Evolutionary conservation across 192 early-diverging fungal genomes (phyloP), one percentile per base, ranked within the genome.

Genomic region (Backusella australiensis): DNA sequence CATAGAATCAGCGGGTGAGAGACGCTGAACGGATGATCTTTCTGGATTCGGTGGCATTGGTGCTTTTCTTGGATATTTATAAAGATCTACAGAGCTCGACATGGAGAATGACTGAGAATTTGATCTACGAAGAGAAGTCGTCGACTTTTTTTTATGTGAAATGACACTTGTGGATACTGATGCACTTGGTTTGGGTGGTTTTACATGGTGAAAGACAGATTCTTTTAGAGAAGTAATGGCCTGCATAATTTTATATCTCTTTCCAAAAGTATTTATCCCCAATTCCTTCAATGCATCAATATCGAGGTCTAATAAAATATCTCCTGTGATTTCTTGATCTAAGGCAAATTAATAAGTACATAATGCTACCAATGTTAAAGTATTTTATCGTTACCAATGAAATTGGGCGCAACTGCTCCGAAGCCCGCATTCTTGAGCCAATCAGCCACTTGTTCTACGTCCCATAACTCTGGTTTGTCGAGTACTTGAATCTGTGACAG

Each of bases 281-380:
- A 94, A 71, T 67, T 94, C 91, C 69, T 91, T 90, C 9, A 94
- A 78, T 17, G 86, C 83, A 41, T 87, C 85, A 19, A 94, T 80
- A 67, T 86, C 88, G 17, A 92, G 70, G 34, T 89, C 88, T 0
- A 94, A 34, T 4, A 94, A 80, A n/a, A 85, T 81, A 52, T 88
- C 88, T 56, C 92, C 92, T 34, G 87, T 89, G 68, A 94, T 89
- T 46, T 89, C 89, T 66, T 91, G 88, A 12, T 91, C 92, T 90
- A 39, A 78, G 19, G 44, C 3, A 8, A 26, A 53, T 32, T 9
- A 32, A 29, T 17, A 46, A 29, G 32, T 32, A 32, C 32, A 32
- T 32, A 32, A 32, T 32, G 32, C 41, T 17, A 39, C 0, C 3
- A 36, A 68, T 39, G 19, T 63, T 23, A n/a, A 38, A 34, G 59